Evolutionary conservation across 2,329 filamentous ascomycete species (phyloP).

Genomic region (Colletotrichum sp.): DNA sequence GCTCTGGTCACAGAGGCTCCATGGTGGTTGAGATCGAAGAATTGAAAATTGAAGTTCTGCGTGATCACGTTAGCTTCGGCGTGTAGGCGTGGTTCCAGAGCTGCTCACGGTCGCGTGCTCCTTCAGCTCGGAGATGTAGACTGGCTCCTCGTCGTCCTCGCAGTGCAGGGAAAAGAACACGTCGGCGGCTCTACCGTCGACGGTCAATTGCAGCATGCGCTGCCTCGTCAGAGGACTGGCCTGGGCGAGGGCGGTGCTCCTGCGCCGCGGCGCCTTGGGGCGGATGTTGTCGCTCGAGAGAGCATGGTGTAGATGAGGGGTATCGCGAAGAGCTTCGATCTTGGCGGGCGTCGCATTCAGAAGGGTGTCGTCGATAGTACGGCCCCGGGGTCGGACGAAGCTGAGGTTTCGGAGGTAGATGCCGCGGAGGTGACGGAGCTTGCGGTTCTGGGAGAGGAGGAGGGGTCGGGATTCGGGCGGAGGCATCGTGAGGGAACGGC

Average conservation of each 20-base stretch:
- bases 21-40: slow-evolving; percentile 76
- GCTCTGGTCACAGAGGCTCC: slow-evolving; percentile 69
- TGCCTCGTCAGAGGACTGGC: slow-evolving; percentile 63
- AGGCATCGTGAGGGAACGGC: slow-evolving; percentile 9
- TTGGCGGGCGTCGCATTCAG: slow-evolving; percentile 75
- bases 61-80: neutral
- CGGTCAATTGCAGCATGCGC: slow-evolving; percentile 75
- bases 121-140: slow-evolving; percentile 89
- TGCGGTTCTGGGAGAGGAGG: slow-evolving; percentile 78
- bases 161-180: slow-evolving; percentile 88
- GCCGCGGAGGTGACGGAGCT: slow-evolving; percentile 84
- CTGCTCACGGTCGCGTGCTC: slow-evolving; percentile 71
- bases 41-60: slow-evolving; percentile 84
- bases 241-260: slow-evolving; percentile 50
- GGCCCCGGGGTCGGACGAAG: slow-evolving; percentile 61
- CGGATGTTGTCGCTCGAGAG: slow-evolving; percentile 60
- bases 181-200: slow-evolving; percentile 78
- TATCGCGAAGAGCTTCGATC: slow-evolving; percentile 55
- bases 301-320: slow-evolving; percentile 57
- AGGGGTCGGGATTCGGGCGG: slow-evolving; percentile 44
- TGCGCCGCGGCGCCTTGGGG: slow-evolving; percentile 45
- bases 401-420: slow-evolving; percentile 87
- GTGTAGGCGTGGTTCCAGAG: no score
- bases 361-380: slow-evolving; percentile 78
- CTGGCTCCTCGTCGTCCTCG: slow-evolving; percentile 66